Conservation (phyloP, 495 filamentous ascomycete genomes). For the Podospora australis region DNA sequence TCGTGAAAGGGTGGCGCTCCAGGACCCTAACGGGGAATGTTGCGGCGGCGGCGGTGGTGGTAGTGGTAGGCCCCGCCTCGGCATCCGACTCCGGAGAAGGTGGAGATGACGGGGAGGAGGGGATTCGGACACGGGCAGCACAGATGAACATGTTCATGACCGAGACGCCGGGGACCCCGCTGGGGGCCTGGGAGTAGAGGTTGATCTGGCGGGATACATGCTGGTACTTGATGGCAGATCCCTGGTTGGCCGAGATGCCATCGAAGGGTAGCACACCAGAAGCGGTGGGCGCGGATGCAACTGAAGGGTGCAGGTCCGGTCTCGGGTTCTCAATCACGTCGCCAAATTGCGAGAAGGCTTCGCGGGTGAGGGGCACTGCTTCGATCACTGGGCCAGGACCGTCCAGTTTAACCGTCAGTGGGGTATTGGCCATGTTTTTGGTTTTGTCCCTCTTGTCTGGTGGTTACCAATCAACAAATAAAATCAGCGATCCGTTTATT, state of each 20-base stretch:
- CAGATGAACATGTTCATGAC: conserved; percentile 88
- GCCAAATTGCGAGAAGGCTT: conserved; percentile 73
- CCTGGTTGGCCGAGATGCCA: conserved; percentile 66
- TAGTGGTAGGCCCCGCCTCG: too few species aligned
- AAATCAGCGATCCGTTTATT: too few species aligned
- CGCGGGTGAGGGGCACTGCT: conserved; percentile 55
- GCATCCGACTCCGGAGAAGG: too few species aligned
- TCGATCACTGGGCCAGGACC: conserved; percentile 28
- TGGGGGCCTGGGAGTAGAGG: conserved; percentile 60
- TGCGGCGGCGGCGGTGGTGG: too few species aligned
- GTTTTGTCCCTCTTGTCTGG: too few species aligned
- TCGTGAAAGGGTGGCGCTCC: conserved; percentile 89
- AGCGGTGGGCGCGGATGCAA: conserved; percentile 19
- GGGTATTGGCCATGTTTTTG: conserved; percentile 15
- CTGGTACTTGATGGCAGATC: conserved; percentile 77
- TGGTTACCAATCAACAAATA: too few species aligned
- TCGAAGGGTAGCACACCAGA: conserved; percentile 28
- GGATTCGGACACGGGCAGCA: conserved; percentile 50
- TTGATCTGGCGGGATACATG: conserved; percentile 66
- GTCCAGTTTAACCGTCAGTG: too few species aligned
- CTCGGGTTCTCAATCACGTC: conserved; percentile 70
- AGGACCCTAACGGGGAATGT: conserved; percentile 68
- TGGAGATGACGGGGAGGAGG: conserved; percentile 20
- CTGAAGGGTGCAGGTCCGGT: conserved; percentile 42
- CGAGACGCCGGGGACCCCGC: conserved; percentile 49